A percentile compares a stretch with the other conserved stretches of the same genome.
These are phyloP conservation scores for Pseudonitzschia pungens DNA, from an alignment of 108 stramenopile genomes.

Conservation along the genomic window DNA sequence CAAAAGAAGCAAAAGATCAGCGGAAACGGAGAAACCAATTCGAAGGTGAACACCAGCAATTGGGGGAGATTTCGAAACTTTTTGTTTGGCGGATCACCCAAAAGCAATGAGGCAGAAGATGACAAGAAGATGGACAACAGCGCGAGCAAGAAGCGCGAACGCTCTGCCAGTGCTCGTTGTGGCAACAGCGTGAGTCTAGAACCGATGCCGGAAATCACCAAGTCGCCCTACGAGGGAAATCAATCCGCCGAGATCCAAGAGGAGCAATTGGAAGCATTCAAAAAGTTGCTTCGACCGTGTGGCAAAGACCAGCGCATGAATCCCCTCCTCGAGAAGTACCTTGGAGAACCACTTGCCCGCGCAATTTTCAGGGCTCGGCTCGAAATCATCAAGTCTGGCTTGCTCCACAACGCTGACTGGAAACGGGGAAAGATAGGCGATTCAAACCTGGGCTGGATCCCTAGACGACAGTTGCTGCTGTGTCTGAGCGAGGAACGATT, in stretches of 20 bases:
- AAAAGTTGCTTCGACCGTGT: background rate
- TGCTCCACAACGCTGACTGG: background rate
- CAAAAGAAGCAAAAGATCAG: no score
- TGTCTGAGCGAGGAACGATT: background rate
- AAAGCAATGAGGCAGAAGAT: no score
- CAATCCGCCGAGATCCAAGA: slow-evolving; percentile 10
- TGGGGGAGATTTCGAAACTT: background rate
- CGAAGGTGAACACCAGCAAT: background rate
- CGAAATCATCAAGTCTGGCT: background rate
- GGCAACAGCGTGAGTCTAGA: background rate
- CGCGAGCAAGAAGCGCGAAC: background rate
- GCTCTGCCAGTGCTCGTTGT: background rate
- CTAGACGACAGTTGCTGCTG: background rate
- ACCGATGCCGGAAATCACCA: slow-evolving; percentile 1
- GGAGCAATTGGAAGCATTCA: background rate
- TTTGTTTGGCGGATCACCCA: no score
- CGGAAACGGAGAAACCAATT: no score
- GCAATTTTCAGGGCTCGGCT: background rate
- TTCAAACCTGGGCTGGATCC: slow-evolving; percentile 3
- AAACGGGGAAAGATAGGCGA: slow-evolving; percentile 2
- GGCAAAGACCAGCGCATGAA: background rate
- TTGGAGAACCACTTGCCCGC: background rate
- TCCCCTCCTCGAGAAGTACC: background rate
- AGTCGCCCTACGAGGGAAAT: slow-evolving; percentile 11
- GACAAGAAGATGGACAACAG: background rate